Base-by-base conservation (phyloP, 1,139 yeast genomes). In the Nakaseomyces glabratus region DNA sequence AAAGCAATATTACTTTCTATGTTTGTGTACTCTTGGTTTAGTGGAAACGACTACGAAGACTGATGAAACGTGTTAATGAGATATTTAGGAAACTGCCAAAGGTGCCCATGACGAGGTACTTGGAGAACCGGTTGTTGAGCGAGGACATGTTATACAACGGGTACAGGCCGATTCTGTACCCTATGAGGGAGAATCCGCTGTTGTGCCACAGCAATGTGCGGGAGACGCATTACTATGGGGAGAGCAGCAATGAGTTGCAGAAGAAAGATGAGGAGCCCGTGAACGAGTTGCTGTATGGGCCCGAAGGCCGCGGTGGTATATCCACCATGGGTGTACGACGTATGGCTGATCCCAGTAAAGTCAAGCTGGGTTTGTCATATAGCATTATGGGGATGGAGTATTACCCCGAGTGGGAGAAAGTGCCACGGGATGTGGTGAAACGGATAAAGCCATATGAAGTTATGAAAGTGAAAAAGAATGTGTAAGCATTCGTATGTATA, bases 111-210 rank as follows among this genome's bases (percentile, higher is more conserved):
- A 54, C 60, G 6, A 48, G 46, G 36, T 52, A 46, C 34, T 35
- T 54, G 20, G 55, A 52, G 29, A 46, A 46, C 8, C 40, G 44
- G 17, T 47, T 47, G 31, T 40, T 55, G 18, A 41, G 46, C 7
- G 42, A 47, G 9, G 60, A 55, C 38, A 51, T 54, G 13, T 38
- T 55, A 29, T 54, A 46, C 35, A 49, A 52, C 39, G 59, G 60
- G 19, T 54, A 55, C 41, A 38, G 57, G 28, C 60, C 60, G 1
- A 42, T 54, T 7, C 47, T 43, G 37, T 51, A 52, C 33, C 60
- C 60, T 1, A 52, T 54, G 28, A 43, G 40, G 36, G 57, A 53
- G 35, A 55, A 53, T 35, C 60, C 60, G 20, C 36, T 55, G 22
- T 48, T 52, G 34, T 15, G 18, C 28, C 33, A 31, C 21, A 17